A percentile compares a stretch with the other conserved stretches of the same genome.
phyloP scores from a whole-genome alignment of 768 basidiomycete genomes.

The Naematelia aurantialba region DNA sequence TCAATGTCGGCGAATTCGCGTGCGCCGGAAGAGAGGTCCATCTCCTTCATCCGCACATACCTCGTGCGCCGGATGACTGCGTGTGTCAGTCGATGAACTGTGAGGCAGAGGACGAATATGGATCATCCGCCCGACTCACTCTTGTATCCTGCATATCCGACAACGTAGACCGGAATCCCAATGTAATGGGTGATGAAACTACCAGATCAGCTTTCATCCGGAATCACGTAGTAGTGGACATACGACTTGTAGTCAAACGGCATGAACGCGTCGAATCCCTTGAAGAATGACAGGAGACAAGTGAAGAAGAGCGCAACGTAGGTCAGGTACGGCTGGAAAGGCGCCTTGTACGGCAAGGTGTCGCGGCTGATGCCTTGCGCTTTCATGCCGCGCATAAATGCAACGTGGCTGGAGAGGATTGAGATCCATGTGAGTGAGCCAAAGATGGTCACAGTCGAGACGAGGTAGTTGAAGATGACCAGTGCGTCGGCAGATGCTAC shows the following conservation, averaged over 20 bases:
- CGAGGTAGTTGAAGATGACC: constrained; percentile 29
- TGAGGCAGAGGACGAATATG: neutral
- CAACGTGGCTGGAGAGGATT: constrained; percentile 35
- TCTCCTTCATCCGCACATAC: constrained; percentile 28
- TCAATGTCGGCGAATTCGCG: constrained; percentile 43
- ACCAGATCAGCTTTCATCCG: constrained; percentile 9
- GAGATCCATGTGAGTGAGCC: constrained; percentile 40
- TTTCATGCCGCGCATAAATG: constrained; percentile 38
- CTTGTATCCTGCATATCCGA: constrained; percentile 56
- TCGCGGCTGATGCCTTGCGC: constrained; percentile 54
- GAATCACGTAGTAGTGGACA: neutral
- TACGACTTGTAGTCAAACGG: constrained; percentile 55
- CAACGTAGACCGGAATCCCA: constrained; percentile 56
- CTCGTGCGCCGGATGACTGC: constrained; percentile 31
- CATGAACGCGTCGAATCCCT: constrained; percentile 63
- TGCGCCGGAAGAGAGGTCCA: constrained; percentile 41
- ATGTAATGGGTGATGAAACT: constrained; percentile 49
- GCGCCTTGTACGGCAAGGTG: constrained; percentile 49
- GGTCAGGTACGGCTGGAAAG: constrained; percentile 59
- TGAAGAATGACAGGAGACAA: constrained; percentile 58
- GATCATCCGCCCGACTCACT: constrained; percentile 10
- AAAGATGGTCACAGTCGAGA: constrained; percentile 30
- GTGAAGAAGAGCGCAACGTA: constrained; percentile 68
- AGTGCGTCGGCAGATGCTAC: constrained; percentile 59
- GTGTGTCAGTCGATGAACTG: neutral